phyloP scores from a whole-genome alignment of 495 filamentous ascomycete genomes.

The Rhypophila decipiens region DNA sequence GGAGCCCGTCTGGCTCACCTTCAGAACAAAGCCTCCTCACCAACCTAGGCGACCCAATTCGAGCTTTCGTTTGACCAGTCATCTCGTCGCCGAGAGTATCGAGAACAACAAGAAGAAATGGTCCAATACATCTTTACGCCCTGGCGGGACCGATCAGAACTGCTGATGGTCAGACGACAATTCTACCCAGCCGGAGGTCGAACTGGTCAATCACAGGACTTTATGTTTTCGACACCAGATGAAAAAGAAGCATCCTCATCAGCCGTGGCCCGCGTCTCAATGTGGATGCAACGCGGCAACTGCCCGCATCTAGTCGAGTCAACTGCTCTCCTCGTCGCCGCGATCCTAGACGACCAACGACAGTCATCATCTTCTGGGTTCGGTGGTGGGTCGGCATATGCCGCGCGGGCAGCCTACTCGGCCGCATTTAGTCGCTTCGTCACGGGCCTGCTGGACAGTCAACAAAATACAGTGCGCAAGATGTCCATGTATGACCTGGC shows the following conservation, averaged over 20 bases:
- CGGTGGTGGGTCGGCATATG: constrained; percentile 24
- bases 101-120: too few relatives aligned
- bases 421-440: constrained; percentile 63
- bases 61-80: too few relatives aligned
- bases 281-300: constrained; percentile 61
- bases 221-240: constrained; percentile 5
- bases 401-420: constrained; percentile 39
- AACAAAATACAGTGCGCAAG: constrained; percentile 61
- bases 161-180: constrained; percentile 58
- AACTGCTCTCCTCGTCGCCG: constrained; percentile 69
- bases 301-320: constrained; percentile 78
- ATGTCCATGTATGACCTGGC: constrained; percentile 81
- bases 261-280: constrained; percentile 43
- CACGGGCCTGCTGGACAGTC: constrained; percentile 75
- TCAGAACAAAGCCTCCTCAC: too few relatives aligned
- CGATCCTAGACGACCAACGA: constrained; percentile 55
- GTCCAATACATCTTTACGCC: constrained; percentile 73
- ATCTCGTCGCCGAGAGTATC: too few relatives aligned
- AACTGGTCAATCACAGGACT: not conserved
- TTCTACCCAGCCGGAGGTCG: constrained; percentile 49
- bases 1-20: too few relatives aligned
- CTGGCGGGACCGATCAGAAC: constrained; percentile 62
- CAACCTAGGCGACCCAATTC: too few relatives aligned
- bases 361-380: constrained; percentile 18
- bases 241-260: constrained; percentile 6